These are phyloP conservation scores for Trichoderma cornu-damae DNA, from an alignment of 2,329 filamentous ascomycete species.

Conservation along the genomic window DNA sequence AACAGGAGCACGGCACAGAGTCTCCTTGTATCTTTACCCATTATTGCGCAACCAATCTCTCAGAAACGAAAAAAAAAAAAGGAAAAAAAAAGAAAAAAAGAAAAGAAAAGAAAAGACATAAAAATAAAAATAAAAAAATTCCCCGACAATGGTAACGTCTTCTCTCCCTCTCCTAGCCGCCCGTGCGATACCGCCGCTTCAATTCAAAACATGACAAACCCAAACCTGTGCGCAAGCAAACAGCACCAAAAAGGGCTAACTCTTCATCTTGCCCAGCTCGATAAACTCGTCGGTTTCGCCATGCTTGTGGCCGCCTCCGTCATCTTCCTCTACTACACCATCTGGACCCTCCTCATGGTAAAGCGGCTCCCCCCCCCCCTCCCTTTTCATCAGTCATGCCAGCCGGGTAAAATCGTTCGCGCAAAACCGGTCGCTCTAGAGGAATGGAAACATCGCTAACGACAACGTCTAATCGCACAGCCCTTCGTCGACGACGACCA, in stretches of 20 bases:
- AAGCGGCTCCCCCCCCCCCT: slow-evolving; percentile 23
- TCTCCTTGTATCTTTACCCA: no score
- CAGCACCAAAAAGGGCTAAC: neutral
- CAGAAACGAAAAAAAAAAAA: no score
- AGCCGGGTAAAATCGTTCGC: no score
- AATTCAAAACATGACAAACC: neutral
- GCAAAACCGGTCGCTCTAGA: neutral
- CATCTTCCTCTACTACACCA: slow-evolving; percentile 80
- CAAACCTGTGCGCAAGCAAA: neutral
- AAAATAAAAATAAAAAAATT: neutral
- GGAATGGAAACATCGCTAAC: neutral
- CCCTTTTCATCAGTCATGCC: no score
- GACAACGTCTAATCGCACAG: slow-evolving; percentile 42
- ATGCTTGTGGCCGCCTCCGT: slow-evolving; percentile 62
- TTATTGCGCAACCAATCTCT: no score
- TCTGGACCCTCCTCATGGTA: slow-evolving; percentile 98
- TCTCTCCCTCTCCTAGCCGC: slow-evolving; percentile 2
- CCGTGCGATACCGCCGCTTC: neutral
- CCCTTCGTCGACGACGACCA: slow-evolving; percentile 96
- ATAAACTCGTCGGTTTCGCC: slow-evolving; percentile 69
- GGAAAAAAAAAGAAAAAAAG: no score
- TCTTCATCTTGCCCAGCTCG: slow-evolving; percentile 57
- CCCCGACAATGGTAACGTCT: slow-evolving; percentile 31
- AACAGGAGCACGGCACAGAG: no score
- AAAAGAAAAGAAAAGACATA: no score